Conservation (phyloP, 1,139 yeast genomes). For the Dujonia santamariae region DNA sequence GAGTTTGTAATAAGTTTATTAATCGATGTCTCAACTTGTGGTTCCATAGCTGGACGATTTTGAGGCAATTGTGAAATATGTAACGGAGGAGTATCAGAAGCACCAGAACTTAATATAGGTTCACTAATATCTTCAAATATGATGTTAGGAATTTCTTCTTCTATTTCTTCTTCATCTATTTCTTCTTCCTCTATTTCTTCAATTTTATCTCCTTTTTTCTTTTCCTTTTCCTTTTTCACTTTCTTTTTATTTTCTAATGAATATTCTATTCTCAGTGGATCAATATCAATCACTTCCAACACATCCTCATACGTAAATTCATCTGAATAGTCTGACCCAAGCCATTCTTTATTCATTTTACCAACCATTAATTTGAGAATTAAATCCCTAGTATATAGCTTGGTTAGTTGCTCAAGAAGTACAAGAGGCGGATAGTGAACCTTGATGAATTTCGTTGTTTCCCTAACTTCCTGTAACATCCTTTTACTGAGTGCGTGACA, state of each 20-base stretch:
- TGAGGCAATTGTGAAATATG: constrained; percentile 7
- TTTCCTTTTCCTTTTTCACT: neutral
- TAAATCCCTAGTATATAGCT: constrained; percentile 1
- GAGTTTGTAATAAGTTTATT: constrained; percentile 3
- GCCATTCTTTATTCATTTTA: constrained; percentile 1
- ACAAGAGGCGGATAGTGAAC: constrained; percentile 3
- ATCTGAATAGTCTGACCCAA: neutral
- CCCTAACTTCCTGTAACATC: constrained; percentile 1
- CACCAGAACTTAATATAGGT: neutral
- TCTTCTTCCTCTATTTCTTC: neutral
- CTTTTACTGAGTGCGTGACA: constrained; percentile 2
- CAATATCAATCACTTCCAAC: neutral
- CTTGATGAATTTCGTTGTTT: constrained; percentile 1
- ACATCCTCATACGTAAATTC: constrained; percentile 2
- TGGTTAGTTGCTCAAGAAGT: constrained; percentile 3
- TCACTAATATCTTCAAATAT: constrained; percentile 1
- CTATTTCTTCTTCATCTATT: neutral
- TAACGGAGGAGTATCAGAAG: neutral
- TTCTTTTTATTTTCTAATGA: neutral
- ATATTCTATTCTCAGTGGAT: neutral
- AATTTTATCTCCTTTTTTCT: neutral
- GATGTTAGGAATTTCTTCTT: neutral
- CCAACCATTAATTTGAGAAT: neutral
- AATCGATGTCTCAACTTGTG: constrained; percentile 2
- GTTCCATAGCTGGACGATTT: constrained; percentile 4